A percentile compares a stretch with the other conserved stretches of the same genome.
These are phyloP conservation scores for Sordariomycetes sp. DNA, from an alignment of 2,329 filamentous ascomycete species.

Conservation along the genomic window DNA sequence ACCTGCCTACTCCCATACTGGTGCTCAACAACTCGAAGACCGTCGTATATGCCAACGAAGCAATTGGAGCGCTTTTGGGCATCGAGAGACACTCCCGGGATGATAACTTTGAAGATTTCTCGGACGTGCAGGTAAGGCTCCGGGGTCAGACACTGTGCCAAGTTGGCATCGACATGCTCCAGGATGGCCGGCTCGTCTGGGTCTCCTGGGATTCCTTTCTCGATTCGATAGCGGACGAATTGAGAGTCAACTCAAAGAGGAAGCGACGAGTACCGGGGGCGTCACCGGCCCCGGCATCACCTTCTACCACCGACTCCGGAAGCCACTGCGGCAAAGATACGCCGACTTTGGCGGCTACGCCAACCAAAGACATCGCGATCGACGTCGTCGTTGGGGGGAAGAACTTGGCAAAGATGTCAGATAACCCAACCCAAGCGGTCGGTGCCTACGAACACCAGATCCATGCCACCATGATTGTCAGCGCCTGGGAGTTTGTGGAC, in stretches of 20 bases:
- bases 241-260: neutral
- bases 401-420: conserved; percentile 23
- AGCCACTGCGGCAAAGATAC: neutral
- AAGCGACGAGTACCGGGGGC: neutral
- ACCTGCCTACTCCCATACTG: conserved; percentile 58
- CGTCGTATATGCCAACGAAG: conserved; percentile 60
- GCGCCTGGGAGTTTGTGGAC: conserved; percentile 57
- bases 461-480: conserved; percentile 64
- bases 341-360: neutral
- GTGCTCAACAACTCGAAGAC: conserved; percentile 58
- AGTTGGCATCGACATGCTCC: conserved; percentile 60
- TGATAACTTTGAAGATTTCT: conserved; percentile 21
- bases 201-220: conserved; percentile 46
- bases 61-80: conserved; percentile 57
- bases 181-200: conserved; percentile 49
- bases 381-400: conserved; percentile 53
- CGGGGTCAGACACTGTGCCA: conserved; percentile 54
- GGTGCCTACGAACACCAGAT: conserved; percentile 21
- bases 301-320: neutral
- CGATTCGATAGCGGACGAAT: conserved; percentile 26
- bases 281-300: neutral
- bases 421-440: conserved; percentile 19
- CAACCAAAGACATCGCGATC: conserved; percentile 46
- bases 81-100: conserved; percentile 28
- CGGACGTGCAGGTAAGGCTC: conserved; percentile 42